Evolutionary conservation across 441 rosid species (phyloP).

Genomic region (Populus hybrid): DNA sequence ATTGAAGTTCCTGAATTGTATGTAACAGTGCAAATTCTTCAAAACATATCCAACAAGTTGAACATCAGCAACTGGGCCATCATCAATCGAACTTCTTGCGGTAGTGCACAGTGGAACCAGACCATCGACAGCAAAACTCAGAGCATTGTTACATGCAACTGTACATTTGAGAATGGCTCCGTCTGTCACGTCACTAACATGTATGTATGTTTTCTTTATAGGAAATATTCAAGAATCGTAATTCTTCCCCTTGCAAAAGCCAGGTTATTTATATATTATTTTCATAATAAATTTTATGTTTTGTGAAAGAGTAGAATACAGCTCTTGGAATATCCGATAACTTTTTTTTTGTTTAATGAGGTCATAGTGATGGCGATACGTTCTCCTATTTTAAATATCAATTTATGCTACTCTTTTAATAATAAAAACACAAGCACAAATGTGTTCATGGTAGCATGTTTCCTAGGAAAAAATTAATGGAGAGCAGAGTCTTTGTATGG

Average conservation of each 20-base stretch:
- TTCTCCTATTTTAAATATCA: too few species aligned
- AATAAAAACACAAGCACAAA: too few species aligned
- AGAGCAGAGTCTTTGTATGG: neutral
- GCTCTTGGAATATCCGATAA: too few species aligned
- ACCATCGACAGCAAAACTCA: fast-evolving
- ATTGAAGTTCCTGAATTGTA: neutral
- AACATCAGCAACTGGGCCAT: conserved; percentile 28
- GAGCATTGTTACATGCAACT: conserved; percentile 47
- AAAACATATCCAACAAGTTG: conserved; percentile 43
- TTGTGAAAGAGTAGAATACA: too few species aligned
- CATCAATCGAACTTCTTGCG: conserved; percentile 40
- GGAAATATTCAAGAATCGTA: too few species aligned
- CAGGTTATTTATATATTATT: too few species aligned
- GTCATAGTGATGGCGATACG: too few species aligned
- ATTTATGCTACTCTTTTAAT: too few species aligned
- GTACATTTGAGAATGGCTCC: conserved; percentile 27
- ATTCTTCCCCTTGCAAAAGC: neutral
- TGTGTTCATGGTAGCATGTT: too few species aligned
- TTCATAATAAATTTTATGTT: too few species aligned
- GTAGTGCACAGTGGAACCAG: conserved; percentile 30
- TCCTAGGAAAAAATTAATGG: too few species aligned
- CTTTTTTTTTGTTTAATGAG: too few species aligned
- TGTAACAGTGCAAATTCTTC: conserved; percentile 51
- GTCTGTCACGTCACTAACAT: conserved; percentile 61
- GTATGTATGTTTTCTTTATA: conserved; percentile 27